Evolutionary conservation across 768 basidiomycete species (phyloP).

Genomic region (Hysterangium stoloniferum): DNA sequence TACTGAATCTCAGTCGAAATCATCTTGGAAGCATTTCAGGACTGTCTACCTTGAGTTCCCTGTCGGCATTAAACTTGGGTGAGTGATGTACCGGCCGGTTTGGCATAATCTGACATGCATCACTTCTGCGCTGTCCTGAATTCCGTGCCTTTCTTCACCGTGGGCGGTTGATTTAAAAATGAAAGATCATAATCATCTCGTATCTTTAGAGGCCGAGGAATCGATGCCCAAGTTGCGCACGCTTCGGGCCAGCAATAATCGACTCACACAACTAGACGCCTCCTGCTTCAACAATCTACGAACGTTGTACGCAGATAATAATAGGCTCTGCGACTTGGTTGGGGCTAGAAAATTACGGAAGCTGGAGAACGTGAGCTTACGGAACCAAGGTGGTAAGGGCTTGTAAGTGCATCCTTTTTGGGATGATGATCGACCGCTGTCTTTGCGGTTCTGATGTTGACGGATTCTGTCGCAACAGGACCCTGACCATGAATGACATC

Average conservation of each 20-base stretch:
- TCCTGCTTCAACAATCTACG: slow-evolving; percentile 62
- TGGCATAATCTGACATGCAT: slow-evolving; percentile 14
- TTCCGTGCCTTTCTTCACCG: not conserved
- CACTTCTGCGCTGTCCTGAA: slow-evolving; percentile 13
- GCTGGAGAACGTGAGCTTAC: slow-evolving; percentile 85
- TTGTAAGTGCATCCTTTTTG: slow-evolving; percentile 48
- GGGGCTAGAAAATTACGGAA: slow-evolving; percentile 34
- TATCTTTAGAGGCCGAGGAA: slow-evolving; percentile 33
- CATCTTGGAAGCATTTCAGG: slow-evolving; percentile 49
- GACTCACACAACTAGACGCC: slow-evolving; percentile 54
- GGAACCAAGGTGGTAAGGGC: slow-evolving; percentile 75
- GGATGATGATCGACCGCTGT: slow-evolving; percentile 23
- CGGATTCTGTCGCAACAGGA: slow-evolving; percentile 15
- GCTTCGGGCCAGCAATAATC: slow-evolving; percentile 79
- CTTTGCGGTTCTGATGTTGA: slow-evolving; percentile 26
- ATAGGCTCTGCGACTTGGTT: slow-evolving; percentile 44
- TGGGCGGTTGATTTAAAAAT: no score
- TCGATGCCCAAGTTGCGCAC: slow-evolving; percentile 68
- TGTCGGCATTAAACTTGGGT: slow-evolving; percentile 82
- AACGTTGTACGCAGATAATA: slow-evolving; percentile 90
- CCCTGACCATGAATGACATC: slow-evolving; percentile 42
- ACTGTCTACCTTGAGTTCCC: slow-evolving; percentile 49
- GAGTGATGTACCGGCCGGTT: slow-evolving; percentile 32
- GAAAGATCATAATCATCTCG: slow-evolving; percentile 69
- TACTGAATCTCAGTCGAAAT: slow-evolving; percentile 78